Evolutionary conservation across 2,329 filamentous ascomycete genomes (phyloP).

Genomic region (Septoria linicola): DNA sequence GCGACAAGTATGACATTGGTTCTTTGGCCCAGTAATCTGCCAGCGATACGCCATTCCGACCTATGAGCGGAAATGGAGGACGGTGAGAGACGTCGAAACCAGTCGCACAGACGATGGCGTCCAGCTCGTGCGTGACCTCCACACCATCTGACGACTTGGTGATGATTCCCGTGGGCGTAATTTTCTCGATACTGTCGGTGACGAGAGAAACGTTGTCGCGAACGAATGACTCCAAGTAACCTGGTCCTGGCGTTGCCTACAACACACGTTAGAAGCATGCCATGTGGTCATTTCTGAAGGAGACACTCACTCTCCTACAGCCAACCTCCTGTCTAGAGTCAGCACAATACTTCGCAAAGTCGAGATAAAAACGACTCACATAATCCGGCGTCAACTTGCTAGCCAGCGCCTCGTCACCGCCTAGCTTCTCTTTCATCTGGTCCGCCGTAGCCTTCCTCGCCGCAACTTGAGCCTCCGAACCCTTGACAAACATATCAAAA

Average conservation of each 20-base stretch:
- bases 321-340: constrained; percentile 55
- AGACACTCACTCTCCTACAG: constrained; percentile 62
- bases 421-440: constrained; percentile 54
- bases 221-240: constrained; percentile 43
- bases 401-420: constrained; percentile 56
- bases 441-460: constrained; percentile 27
- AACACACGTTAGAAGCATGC: too few species aligned
- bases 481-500: constrained; percentile 53
- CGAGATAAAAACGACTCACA: neutral
- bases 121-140: constrained; percentile 18
- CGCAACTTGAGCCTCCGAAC: constrained; percentile 42
- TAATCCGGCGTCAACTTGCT: constrained; percentile 57
- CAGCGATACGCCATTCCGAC: constrained; percentile 38
- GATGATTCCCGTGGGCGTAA: constrained; percentile 31
- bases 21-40: constrained; percentile 30
- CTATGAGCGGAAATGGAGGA: constrained; percentile 39
- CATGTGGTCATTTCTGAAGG: neutral
- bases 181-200: constrained; percentile 28
- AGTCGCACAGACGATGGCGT: constrained; percentile 37
- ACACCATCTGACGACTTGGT: constrained; percentile 22
- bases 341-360: too few species aligned
- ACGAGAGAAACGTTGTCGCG: constrained; percentile 33
- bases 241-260: constrained; percentile 35
- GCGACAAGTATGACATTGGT: constrained; percentile 31
- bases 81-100: constrained; percentile 43